Percentiles rank a stretch among this genome's conserved stretches.
phyloP scores from a whole-genome alignment of 345 rosid species.

The Nephelium lappaceum region DNA sequence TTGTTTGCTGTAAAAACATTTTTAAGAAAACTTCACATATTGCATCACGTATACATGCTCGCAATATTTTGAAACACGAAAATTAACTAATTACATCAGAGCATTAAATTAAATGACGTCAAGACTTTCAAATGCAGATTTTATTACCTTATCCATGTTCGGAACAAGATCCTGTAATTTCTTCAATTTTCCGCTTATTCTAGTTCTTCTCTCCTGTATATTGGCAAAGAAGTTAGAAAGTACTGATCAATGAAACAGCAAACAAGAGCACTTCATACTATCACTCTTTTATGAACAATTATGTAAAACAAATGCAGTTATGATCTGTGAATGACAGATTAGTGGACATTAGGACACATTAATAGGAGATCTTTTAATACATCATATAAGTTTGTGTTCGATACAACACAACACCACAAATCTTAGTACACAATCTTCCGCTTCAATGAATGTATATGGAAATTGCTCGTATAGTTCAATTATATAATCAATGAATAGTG shows the following conservation, averaged over 20 bases:
- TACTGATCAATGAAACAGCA: neutral
- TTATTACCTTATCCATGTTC: constrained; percentile 92
- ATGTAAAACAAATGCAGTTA: neutral
- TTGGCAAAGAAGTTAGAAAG: neutral
- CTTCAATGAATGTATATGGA: neutral
- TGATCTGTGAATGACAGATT: neutral
- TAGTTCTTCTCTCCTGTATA: constrained; percentile 90
- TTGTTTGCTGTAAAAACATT: constrained; percentile 73
- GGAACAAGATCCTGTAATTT: constrained; percentile 96
- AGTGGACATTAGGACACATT: neutral
- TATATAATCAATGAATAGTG: too few species aligned
- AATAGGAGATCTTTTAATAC: neutral
- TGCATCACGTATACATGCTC: neutral
- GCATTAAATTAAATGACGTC: neutral
- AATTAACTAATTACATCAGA: neutral
- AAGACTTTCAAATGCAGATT: neutral
- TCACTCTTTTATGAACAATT: neutral
- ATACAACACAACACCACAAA: neutral
- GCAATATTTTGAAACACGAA: neutral
- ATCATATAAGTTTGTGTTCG: neutral
- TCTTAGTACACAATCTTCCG: neutral
- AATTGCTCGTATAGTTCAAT: too few species aligned
- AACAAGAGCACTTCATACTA: neutral
- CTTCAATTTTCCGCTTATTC: constrained; percentile 93
- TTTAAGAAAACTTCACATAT: constrained; percentile 5